Evolutionary conservation across 73 alveolate species (phyloP), one percentile per base, ranked within the genome.

Genomic region (Breviolum minutum): DNA sequence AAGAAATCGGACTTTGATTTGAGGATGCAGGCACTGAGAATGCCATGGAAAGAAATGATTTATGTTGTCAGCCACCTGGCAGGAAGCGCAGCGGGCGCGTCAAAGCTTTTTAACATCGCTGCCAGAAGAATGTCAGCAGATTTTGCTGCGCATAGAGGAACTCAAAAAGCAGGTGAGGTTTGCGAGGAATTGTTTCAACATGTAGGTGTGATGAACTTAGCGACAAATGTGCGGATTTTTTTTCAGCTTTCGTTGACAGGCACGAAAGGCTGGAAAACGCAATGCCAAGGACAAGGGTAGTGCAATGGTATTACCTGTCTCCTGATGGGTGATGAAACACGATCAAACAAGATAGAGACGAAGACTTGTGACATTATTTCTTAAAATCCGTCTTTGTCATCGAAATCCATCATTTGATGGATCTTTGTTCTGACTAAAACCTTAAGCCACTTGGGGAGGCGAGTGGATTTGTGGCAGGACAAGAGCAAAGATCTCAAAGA

Each of bases 71-170:
- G 27, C 87, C 64, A 9, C 79, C 27, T 27, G 14, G 20, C 63
- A 90, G 97, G 97, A 88, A 6, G 97, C 97, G 63, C 83, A 71
- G 74, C 77, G 26, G 87, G 97, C 97, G 30, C 74, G 27, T n/a
- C 74, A 54, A 48, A 81, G 63, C 88, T 48, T 76, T 22, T 30
- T 90, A 26, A 63, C n/a, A 74, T 61, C 79, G 77, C 9, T 90
- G 87, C 97, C 97, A 26, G 97, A 76, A 10, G 97, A 90, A 48
- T 63, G 87, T 22, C 97, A 90, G 87, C 87, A 71, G 87, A 71
- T 90, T 30, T 22, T 90, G 88, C 74, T 71, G 77, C 97, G 97
- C 63, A 48, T 90, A 8, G 63, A 64, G 74, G 97, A 90, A 48
- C 97, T 90, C 69, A 80, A 63, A 30, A 90, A 90, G 97, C 97